Conservation (phyloP, 2,329 filamentous ascomycete species). For the Emergomyces pasteurianus region DNA sequence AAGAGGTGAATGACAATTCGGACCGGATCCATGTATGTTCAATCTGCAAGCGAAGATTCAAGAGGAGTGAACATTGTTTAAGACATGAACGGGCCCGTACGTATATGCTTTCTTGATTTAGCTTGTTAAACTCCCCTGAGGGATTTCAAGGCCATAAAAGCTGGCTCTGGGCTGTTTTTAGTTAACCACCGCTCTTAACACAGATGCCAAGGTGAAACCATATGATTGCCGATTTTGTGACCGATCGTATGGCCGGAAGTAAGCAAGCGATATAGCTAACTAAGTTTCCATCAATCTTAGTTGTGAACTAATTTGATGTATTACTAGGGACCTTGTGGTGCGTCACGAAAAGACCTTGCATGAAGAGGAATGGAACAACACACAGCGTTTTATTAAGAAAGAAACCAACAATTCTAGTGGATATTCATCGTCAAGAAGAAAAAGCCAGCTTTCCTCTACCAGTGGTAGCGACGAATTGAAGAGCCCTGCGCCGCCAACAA, state of each 20-base stretch:
- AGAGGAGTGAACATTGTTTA: conserved; percentile 24
- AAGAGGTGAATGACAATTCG: background rate
- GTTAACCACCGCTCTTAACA: background rate
- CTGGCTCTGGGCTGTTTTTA: background rate
- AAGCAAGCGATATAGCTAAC: conserved; percentile 6
- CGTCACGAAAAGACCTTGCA: conserved; percentile 25
- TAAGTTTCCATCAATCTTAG: background rate
- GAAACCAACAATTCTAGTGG: background rate
- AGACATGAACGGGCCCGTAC: conserved; percentile 23
- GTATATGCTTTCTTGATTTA: conserved; percentile 1
- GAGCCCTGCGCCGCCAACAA: background rate
- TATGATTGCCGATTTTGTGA: conserved; percentile 24
- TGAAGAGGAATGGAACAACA: conserved; percentile 16
- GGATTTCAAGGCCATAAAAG: background rate
- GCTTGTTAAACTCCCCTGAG: background rate
- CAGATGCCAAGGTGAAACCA: conserved; percentile 22
- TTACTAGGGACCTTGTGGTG: conserved; percentile 22
- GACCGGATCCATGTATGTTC: conserved; percentile 11
- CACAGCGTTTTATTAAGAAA: background rate
- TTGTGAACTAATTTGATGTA: conserved; percentile 3
- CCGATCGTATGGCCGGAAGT: conserved; percentile 24
- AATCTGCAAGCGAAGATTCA: conserved; percentile 22
- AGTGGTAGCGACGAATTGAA: background rate
- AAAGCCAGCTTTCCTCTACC: background rate
- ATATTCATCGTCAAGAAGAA: background rate